phyloP scores from a whole-genome alignment of 116 monocot genomes.

The Iris pallida region DNA sequence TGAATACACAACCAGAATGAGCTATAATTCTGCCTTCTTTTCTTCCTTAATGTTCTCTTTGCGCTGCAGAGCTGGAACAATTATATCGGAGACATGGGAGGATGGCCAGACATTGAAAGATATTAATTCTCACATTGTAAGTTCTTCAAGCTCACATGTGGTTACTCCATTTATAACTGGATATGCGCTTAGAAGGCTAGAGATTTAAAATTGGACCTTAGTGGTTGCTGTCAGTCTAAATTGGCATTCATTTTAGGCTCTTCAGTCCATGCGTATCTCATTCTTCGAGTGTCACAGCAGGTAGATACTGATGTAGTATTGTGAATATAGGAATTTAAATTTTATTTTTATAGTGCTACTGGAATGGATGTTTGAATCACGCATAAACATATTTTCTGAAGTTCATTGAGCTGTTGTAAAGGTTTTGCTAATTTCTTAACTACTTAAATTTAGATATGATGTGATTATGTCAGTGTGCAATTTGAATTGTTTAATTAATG shows the following conservation, averaged over 20 bases:
- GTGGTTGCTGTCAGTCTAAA: neutral
- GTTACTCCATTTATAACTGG: neutral
- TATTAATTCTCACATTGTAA: slow-evolving; percentile 85
- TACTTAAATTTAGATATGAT: no score
- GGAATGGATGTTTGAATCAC: no score
- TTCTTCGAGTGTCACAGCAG: neutral
- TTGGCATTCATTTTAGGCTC: neutral
- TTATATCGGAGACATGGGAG: slow-evolving; percentile 98
- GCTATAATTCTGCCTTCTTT: neutral
- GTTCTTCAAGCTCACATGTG: slow-evolving; percentile 7
- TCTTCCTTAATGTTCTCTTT: slow-evolving; percentile 5
- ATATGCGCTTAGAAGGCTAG: no score
- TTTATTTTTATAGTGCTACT: no score
- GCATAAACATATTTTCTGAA: no score
- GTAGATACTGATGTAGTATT: neutral
- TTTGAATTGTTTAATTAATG: no score
- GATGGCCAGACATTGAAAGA: slow-evolving; percentile 96
- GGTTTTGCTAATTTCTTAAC: no score
- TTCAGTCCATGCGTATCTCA: neutral
- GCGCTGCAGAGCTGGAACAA: slow-evolving; percentile 75
- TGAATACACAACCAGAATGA: neutral
- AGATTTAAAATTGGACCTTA: no score
- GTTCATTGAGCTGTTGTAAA: no score
- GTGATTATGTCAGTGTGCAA: no score
- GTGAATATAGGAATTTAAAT: neutral